A percentile compares a stretch with the other conserved stretches of the same genome.
phyloP scores from a whole-genome alignment of 1,284 basidiomycete species.

The Xerocomus minutiporus region DNA sequence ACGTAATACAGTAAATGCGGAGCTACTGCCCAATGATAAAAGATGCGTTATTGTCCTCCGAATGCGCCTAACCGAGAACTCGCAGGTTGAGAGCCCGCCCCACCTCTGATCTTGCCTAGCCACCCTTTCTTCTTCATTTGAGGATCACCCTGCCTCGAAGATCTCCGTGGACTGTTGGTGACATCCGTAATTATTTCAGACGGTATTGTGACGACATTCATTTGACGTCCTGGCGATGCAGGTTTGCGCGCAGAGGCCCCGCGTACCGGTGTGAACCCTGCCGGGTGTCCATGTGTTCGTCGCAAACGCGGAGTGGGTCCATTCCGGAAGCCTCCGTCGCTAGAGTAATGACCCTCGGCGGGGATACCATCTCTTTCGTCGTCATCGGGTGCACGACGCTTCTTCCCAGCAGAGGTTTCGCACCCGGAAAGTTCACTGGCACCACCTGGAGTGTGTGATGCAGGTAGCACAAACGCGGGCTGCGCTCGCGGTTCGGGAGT shows the following conservation, averaged over 20 bases:
- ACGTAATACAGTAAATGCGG: conserved; percentile 11
- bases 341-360: conserved; percentile 41
- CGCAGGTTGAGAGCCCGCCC: conserved; percentile 22
- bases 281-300: conserved; percentile 51
- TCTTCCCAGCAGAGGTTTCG: conserved; percentile 49
- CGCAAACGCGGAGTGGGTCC: conserved; percentile 54
- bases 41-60: conserved; percentile 24
- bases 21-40: conserved; percentile 8
- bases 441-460: conserved; percentile 30
- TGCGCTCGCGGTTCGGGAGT: conserved; percentile 41
- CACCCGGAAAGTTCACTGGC: conserved; percentile 36
- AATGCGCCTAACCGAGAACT: conserved; percentile 27
- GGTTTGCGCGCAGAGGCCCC: conserved; percentile 40
- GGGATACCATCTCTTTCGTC: conserved; percentile 57
- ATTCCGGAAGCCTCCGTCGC: conserved; percentile 49
- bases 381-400: conserved; percentile 69
- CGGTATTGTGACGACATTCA: conserved; percentile 30
- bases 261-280: conserved; percentile 70
- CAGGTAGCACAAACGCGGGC: not conserved
- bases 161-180: conserved; percentile 57
- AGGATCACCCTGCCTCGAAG: conserved; percentile 24
- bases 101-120: conserved; percentile 58
- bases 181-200: conserved; percentile 53
- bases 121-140: conserved; percentile 49
- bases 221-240: conserved; percentile 44